phyloP scores from a whole-genome alignment of 2,329 filamentous ascomycete species.

The Cryphonectria naterciae region DNA sequence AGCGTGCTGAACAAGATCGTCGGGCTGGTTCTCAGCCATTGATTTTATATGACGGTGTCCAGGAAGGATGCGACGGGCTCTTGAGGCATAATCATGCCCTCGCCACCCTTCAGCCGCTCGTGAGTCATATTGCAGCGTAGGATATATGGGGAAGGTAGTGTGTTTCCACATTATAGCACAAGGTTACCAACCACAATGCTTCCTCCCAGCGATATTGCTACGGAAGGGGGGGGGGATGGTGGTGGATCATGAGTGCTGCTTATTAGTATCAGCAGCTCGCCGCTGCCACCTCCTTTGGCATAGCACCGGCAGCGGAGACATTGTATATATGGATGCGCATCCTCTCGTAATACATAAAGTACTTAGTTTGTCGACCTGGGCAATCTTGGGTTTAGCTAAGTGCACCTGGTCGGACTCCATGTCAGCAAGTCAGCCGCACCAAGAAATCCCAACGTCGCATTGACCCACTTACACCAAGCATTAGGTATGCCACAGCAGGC shows the following conservation, averaged over 20 bases:
- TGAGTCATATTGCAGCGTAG: neutral
- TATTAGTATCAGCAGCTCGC: neutral
- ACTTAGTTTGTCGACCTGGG: neutral
- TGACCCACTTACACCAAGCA: neutral
- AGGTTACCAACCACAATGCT: neutral
- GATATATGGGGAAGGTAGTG: neutral
- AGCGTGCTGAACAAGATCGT: neutral
- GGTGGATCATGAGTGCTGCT: neutral
- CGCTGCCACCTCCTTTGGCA: neutral
- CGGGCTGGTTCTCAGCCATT: neutral
- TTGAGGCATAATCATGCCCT: neutral
- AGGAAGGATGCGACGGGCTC: neutral
- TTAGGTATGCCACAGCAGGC: neutral
- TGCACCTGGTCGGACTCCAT: neutral
- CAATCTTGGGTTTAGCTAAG: neutral
- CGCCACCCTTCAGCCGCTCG: neutral
- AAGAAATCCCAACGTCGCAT: neutral
- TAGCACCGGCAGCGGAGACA: neutral
- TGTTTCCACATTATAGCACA: neutral
- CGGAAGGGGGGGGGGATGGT: too few species aligned
- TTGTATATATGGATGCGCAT: neutral
- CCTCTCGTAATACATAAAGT: neutral
- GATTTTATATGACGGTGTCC: neutral
- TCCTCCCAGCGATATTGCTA: neutral
- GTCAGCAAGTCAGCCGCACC: constrained; percentile 1